Evolutionary conservation across 148 eudicot species (phyloP).

Genomic region (Mesembryanthemum crystallinum): DNA sequence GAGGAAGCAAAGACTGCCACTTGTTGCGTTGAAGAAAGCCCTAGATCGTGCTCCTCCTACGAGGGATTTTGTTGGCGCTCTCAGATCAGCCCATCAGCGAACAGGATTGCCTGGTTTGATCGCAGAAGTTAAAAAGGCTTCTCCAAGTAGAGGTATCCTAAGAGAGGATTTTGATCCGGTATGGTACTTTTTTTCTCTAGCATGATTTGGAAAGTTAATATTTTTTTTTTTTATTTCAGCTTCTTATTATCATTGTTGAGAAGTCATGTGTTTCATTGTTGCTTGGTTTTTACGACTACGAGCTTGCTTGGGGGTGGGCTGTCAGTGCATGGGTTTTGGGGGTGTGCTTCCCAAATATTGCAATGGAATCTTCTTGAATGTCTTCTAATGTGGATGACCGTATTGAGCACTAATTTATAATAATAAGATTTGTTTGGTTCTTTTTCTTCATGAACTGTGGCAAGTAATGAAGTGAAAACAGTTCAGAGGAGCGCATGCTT

Average conservation of each 20-base stretch:
- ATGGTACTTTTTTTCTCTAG: slow-evolving; percentile 15
- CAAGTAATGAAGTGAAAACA: too few species aligned
- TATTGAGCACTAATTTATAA: not conserved
- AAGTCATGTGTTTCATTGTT: not conserved
- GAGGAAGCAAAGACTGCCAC: slow-evolving; percentile 70
- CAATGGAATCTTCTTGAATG: not conserved
- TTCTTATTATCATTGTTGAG: not conserved
- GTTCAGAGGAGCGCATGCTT: not conserved
- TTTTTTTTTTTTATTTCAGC: not conserved
- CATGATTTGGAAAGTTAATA: not conserved
- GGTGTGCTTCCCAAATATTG: not conserved
- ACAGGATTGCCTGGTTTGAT: slow-evolving; percentile 87
- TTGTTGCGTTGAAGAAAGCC: slow-evolving; percentile 46
- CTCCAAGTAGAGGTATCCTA: slow-evolving; percentile 89
- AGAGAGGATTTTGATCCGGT: slow-evolving; percentile 94
- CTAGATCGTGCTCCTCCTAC: slow-evolving; percentile 61
- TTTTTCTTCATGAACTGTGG: not conserved
- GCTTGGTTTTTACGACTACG: not conserved
- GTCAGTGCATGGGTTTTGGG: not conserved
- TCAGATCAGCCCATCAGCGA: slow-evolving; percentile 55
- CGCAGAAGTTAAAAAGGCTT: slow-evolving; percentile 99
- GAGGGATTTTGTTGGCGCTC: slow-evolving; percentile 80
- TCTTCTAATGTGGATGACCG: not conserved
- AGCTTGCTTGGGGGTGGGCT: not conserved
- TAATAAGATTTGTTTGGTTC: not conserved